These are phyloP conservation scores for Austroboletus festivus DNA, from an alignment of 768 basidiomycete species.

Conservation along the genomic window DNA sequence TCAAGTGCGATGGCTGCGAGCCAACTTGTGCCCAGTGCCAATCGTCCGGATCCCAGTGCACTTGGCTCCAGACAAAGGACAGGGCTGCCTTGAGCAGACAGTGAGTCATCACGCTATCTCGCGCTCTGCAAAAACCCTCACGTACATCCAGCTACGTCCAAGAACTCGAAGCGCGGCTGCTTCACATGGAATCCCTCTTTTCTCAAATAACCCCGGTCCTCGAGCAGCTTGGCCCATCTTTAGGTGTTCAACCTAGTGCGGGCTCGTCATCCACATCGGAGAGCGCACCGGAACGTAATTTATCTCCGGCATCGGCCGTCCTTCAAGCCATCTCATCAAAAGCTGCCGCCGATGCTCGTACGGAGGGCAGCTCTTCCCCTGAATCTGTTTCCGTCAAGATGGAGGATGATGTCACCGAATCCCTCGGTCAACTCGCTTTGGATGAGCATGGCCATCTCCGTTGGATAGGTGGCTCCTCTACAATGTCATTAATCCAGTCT, in stretches of 20 bases:
- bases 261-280: constrained; percentile 27
- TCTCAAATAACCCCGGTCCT: constrained; percentile 76
- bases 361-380: constrained; percentile 34
- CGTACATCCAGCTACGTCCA: constrained; percentile 70
- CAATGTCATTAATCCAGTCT: constrained; percentile 88
- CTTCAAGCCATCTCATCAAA: constrained; percentile 38
- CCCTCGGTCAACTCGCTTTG: constrained; percentile 82
- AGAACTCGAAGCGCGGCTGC: constrained; percentile 81
- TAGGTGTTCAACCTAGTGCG: constrained; percentile 40
- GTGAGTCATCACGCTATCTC: constrained; percentile 43
- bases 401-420: constrained; percentile 76
- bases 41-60: constrained; percentile 71
- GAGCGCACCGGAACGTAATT: constrained; percentile 9
- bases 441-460: constrained; percentile 89
- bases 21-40: constrained; percentile 83
- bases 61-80: constrained; percentile 90
- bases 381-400: constrained; percentile 35
- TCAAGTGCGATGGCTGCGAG: constrained; percentile 88
- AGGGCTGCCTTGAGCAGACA: constrained; percentile 87
- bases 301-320: constrained; percentile 27
- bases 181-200: constrained; percentile 88
- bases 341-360: constrained; percentile 34
- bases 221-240: constrained; percentile 62
- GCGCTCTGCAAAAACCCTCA: constrained; percentile 16
- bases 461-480: constrained; percentile 90